These are phyloP conservation scores for Hepatocystis sp. DNA, from an alignment of 169 alveolate genomes.

Conservation along the genomic window DNA sequence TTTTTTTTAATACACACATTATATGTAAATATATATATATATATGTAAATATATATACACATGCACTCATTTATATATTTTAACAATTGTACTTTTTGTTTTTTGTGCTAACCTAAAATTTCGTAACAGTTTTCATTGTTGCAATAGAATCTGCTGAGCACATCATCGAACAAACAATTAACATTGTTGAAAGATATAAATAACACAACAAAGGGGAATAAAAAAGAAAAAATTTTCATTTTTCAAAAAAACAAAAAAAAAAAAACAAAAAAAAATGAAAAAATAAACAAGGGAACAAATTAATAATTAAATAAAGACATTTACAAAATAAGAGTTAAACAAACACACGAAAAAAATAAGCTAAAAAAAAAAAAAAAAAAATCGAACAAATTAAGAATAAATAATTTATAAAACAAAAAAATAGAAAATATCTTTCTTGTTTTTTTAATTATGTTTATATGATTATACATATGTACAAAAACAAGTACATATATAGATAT, in stretches of 20 bases:
- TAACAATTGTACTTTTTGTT: background rate
- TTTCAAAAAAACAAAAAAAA: background rate
- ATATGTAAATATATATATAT: no score
- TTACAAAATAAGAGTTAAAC: no score
- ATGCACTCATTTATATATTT: background rate
- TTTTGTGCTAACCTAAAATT: constrained; percentile 32
- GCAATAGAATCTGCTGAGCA: constrained; percentile 39
- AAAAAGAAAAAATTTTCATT: constrained; percentile 23
- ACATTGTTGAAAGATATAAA: constrained; percentile 32
- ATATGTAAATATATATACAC: no score
- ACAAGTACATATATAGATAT: no score
- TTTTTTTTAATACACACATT: no score
- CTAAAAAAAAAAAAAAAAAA: background rate
- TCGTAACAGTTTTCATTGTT: constrained; percentile 38
- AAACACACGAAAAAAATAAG: no score
- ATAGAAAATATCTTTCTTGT: no score
- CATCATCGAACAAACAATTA: constrained; percentile 37
- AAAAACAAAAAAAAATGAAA: constrained; percentile 4
- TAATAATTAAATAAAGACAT: no score
- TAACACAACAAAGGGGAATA: constrained; percentile 9
- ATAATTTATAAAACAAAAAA: no score
- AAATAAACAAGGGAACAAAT: background rate
- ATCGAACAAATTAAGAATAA: background rate
- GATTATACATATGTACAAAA: no score
- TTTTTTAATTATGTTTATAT: no score